A percentile compares a stretch with the other conserved stretches of the same genome.
phyloP scores from a whole-genome alignment of 495 filamentous ascomycete genomes.

The Xylaria intraflava region DNA sequence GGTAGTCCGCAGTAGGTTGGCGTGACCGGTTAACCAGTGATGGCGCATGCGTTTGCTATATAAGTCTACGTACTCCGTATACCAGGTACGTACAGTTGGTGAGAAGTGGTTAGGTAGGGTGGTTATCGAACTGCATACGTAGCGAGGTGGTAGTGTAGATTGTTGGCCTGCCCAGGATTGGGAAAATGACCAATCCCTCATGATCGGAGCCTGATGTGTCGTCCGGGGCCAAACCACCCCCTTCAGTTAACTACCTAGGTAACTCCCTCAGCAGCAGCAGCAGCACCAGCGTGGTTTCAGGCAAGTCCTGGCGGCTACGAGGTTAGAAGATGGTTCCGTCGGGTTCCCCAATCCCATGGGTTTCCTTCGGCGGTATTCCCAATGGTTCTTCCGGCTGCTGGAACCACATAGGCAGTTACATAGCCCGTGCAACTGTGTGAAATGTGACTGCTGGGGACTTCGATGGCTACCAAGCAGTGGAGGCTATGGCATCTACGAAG shows the following conservation, averaged over 20 bases:
- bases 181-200: conserved; percentile 6
- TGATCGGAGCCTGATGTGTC: neutral
- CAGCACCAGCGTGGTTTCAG: no score
- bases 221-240: neutral
- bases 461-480: neutral
- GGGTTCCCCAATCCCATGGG: neutral
- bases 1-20: no score
- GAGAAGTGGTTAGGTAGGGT: no score
- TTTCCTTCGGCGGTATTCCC: neutral
- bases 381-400: neutral
- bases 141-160: no score
- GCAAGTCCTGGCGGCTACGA: neutral
- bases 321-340: neutral
- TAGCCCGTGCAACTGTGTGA: neutral
- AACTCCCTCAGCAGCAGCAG: no score
- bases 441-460: conserved; percentile 1
- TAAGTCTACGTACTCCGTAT: neutral
- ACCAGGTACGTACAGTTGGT: neutral
- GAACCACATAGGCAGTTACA: no score
- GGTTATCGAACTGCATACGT: no score
- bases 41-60: neutral
- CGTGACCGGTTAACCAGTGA: neutral
- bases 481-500: neutral
- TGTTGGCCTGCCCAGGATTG: neutral
- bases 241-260: no score